These are phyloP conservation scores for Aspergillus fumigatus DNA, from an alignment of 2,329 filamentous ascomycete genomes.

Conservation along the genomic window DNA sequence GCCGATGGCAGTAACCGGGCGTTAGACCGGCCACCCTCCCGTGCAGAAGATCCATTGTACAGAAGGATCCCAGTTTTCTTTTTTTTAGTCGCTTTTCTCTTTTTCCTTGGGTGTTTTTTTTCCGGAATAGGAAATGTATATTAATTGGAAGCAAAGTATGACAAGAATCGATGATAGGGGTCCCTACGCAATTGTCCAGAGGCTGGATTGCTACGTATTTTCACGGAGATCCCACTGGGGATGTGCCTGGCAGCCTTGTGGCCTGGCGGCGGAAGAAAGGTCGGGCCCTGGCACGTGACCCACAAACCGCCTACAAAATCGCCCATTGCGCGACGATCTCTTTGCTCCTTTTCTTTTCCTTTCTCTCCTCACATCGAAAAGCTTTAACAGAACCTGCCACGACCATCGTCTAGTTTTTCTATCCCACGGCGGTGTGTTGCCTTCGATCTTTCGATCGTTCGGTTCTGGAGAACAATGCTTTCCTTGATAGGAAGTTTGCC, in stretches of 20 bases:
- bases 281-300: conserved; percentile 28
- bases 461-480: conserved; percentile 59
- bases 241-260: conserved; percentile 4
- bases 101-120: not conserved
- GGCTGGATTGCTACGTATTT: too few species aligned
- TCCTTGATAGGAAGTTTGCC: conserved; percentile 67
- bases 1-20: too few species aligned
- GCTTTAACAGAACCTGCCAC: conserved; percentile 64
- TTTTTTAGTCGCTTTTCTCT: too few species aligned
- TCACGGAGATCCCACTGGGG: not conserved
- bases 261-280: conserved; percentile 16
- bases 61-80: not conserved
- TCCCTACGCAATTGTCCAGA: too few species aligned
- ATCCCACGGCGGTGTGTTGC: conserved; percentile 62
- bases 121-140: not conserved
- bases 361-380: conserved; percentile 52
- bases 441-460: conserved; percentile 56
- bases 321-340: conserved; percentile 1
- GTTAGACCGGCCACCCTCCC: too few species aligned
- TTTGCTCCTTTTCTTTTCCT: conserved; percentile 27
- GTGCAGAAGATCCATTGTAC: too few species aligned
- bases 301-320: conserved; percentile 24
- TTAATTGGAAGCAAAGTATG: too few species aligned
- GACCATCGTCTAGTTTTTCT: conserved; percentile 56
- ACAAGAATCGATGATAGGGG: too few species aligned